These are phyloP conservation scores for Cercospora zeina DNA, from an alignment of 2,329 filamentous ascomycete genomes.

Conservation along the genomic window DNA sequence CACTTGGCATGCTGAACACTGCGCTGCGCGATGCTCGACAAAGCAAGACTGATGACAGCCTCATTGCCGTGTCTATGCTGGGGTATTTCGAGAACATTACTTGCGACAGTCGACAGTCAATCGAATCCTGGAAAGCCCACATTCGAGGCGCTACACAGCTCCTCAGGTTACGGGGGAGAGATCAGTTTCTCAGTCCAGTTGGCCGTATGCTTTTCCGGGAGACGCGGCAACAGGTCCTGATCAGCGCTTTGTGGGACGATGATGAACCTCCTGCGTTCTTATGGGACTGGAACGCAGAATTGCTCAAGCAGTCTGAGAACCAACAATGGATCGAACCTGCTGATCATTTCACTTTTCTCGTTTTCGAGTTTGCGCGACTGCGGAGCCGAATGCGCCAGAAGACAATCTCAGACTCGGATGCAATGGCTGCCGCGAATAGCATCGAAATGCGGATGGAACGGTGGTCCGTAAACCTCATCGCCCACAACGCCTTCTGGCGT, in stretches of 20 bases:
- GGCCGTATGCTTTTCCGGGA: conserved; percentile 38
- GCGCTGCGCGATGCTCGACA: conserved; percentile 37
- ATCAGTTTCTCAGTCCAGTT: conserved; percentile 33
- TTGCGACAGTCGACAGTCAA: conserved; percentile 36
- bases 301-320: conserved; percentile 23
- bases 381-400: conserved; percentile 26
- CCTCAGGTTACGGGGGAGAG: conserved; percentile 38
- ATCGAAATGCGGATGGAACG: conserved; percentile 36
- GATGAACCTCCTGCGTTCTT: conserved; percentile 35
- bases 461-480: conserved; percentile 33
- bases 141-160: conserved; percentile 42
- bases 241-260: conserved; percentile 39
- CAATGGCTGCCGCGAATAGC: conserved; percentile 26
- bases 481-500: conserved; percentile 28
- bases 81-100: conserved; percentile 44
- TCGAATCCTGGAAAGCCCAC: conserved; percentile 45
- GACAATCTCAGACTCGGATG: conserved; percentile 29
- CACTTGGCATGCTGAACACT: conserved; percentile 39
- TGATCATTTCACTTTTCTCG: conserved; percentile 32
- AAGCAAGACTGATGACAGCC: conserved; percentile 38
- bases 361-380: conserved; percentile 33
- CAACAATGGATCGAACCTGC: conserved; percentile 26
- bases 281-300: conserved; percentile 34
- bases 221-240: conserved; percentile 33
- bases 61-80: conserved; percentile 42